Evolutionary conservation across 306 rosid genomes (phyloP), one percentile per base, ranked within the genome.

Genomic region (Citrullus colocynthis): DNA sequence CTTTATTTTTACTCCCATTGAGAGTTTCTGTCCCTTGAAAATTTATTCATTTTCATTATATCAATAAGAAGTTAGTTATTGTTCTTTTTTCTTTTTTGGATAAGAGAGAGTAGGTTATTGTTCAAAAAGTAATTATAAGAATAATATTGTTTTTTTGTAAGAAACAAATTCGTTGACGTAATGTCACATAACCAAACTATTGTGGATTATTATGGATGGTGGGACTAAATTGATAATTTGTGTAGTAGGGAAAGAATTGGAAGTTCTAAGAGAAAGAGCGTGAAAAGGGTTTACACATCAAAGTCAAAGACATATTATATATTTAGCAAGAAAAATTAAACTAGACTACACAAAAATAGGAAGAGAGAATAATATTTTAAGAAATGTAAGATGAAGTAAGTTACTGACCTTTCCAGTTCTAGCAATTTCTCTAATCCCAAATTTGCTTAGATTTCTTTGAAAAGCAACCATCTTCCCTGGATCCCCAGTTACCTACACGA

Each of bases 381-480:
- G 21, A 70, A 13, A 70, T 2, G 16, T 70, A 18, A 39, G 63
- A 62, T 17, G 10, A 59, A 39, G 74, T 18, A 44, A 70, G 20
- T 67, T 45, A 44, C 76, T 6, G 39, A 74, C 91, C 88, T 88
- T 88, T 84, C 91, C 91, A 52, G 91, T 88, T 84, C 91, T 84
- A 51, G 88, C 85, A 65, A 88, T 80, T 76, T 88, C 91, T 76
- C 72, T 78, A 80, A 88, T 84, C 67, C 91, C 91, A 80, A 85
- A 88, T 73, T 88, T 85, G 44, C 72, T 72, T 48, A 88, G 84
- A 80, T 86, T 85, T 67, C 89, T 86, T 76, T 80, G 86, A 45
- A 86, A 82, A 51, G 91, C 88, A 76, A 71, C 87, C 79, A 88
- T 80, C 81, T 88, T 88, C 61, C 89, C 91, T 39, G 91, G 91